A percentile compares a stretch with the other conserved stretches of the same genome.
phyloP scores from a whole-genome alignment of 2,329 filamentous ascomycete species.

The Fusarium fujikuroi region DNA sequence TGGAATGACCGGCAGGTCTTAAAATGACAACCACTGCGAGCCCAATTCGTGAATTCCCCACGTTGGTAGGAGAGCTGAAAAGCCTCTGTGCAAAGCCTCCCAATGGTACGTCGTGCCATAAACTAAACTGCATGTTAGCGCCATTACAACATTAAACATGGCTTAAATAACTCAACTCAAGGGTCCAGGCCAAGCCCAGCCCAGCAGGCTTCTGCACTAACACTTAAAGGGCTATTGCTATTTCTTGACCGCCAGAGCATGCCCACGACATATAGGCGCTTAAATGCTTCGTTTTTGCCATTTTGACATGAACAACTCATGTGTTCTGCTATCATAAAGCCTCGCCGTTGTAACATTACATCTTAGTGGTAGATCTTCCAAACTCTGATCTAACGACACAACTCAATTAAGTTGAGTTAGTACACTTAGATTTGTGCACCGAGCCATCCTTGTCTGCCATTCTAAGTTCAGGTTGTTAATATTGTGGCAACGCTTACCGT shows the following conservation, averaged over 20 bases:
- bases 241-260: slow-evolving; percentile 27
- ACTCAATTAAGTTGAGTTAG: neutral
- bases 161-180: slow-evolving; percentile 29
- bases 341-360: neutral
- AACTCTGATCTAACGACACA: slow-evolving; percentile 1
- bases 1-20: slow-evolving; percentile 4
- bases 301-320: neutral
- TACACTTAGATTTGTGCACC: neutral
- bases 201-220: slow-evolving; percentile 16
- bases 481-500: slow-evolving; percentile 2
- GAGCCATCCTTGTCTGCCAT: neutral
- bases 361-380: slow-evolving; percentile 7
- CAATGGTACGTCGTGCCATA: slow-evolving; percentile 10
- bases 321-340: neutral
- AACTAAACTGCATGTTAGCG: slow-evolving; percentile 5
- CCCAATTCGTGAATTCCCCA: slow-evolving; percentile 10
- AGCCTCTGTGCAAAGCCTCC: neutral
- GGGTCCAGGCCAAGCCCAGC: slow-evolving; percentile 29
- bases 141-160: slow-evolving; percentile 11
- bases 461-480: neutral
- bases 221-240: neutral
- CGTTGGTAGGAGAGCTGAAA: slow-evolving; percentile 5
- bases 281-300: slow-evolving; percentile 1
- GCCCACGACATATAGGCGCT: neutral
- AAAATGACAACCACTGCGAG: slow-evolving; percentile 13